A percentile compares a stretch with the other conserved stretches of the same genome.
Evolutionary conservation across 1,139 yeast species (phyloP).

Genomic region (Pichia sp.): DNA sequence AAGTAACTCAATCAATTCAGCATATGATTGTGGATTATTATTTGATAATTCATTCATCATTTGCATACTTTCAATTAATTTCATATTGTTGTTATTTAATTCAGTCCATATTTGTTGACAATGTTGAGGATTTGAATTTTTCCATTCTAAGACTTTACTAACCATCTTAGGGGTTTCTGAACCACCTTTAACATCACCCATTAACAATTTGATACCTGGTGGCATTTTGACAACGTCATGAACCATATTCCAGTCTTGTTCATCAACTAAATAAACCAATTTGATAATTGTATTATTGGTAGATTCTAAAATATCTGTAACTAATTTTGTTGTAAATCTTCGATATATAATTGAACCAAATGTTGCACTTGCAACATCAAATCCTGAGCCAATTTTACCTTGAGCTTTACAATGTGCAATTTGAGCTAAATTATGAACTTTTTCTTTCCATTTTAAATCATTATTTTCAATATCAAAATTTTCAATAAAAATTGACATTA

Average conservation of each 20-base stretch:
- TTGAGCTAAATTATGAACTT: conserved; percentile 78
- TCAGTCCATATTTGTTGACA: conserved; percentile 47
- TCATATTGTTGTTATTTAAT: conserved; percentile 54
- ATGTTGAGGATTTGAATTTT: conserved; percentile 42
- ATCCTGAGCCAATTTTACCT: conserved; percentile 92
- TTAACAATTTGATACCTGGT: conserved; percentile 54
- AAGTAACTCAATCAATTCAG: conserved; percentile 25
- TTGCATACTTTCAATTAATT: conserved; percentile 45
- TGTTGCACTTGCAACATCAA: conserved; percentile 93
- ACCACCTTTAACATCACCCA: conserved; percentile 94
- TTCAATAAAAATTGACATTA: conserved; percentile 43
- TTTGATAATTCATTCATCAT: conserved; percentile 34
- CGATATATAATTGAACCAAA: conserved; percentile 82
- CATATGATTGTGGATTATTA: conserved; percentile 28
- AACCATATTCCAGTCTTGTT: conserved; percentile 51
- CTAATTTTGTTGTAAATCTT: conserved; percentile 56
- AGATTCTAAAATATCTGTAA: conserved; percentile 35
- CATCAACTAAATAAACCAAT: conserved; percentile 38
- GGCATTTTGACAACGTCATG: conserved; percentile 60
- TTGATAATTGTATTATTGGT: conserved; percentile 21
- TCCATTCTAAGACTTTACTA: conserved; percentile 69
- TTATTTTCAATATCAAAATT: conserved; percentile 29
- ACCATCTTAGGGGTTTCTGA: conserved; percentile 93
- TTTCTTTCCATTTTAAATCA: conserved; percentile 20
- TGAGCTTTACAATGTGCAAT: conserved; percentile 91